phyloP scores from a whole-genome alignment of 2,329 filamentous ascomycete genomes.

The Monosporascus sp. region DNA sequence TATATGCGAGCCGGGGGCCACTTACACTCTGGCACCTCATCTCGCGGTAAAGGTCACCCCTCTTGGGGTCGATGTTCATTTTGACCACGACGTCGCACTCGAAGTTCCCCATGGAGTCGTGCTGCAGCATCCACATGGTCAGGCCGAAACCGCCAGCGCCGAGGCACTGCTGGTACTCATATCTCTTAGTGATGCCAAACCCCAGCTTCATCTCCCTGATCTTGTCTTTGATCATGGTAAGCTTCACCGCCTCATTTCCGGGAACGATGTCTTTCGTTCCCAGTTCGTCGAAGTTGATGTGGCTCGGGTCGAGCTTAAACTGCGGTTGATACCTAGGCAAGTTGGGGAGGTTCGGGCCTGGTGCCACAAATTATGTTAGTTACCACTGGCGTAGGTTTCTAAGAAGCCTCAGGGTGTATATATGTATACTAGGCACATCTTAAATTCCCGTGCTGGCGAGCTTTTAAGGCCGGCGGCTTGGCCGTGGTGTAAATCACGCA shows the following conservation, averaged over 20 bases:
- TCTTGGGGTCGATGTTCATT: background rate
- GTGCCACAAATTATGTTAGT: too few relatives aligned
- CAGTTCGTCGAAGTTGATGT: too few relatives aligned
- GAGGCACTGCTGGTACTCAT: background rate
- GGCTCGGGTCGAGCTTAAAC: too few relatives aligned
- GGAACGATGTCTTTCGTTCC: background rate
- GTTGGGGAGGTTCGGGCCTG: too few relatives aligned
- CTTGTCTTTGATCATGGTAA: background rate
- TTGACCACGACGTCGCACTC: background rate
- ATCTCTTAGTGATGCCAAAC: background rate
- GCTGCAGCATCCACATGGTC: background rate
- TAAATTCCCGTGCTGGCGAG: too few relatives aligned
- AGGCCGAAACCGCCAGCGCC: background rate
- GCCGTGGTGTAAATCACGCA: too few relatives aligned
- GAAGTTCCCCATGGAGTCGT: background rate
- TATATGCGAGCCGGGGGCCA: background rate
- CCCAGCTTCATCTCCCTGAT: background rate
- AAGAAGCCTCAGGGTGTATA: too few relatives aligned
- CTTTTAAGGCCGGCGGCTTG: too few relatives aligned
- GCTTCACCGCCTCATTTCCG: background rate
- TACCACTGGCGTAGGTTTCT: too few relatives aligned
- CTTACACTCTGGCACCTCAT: background rate
- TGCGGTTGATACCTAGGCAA: too few relatives aligned
- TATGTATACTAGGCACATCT: too few relatives aligned
- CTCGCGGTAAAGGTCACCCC: background rate